Evolutionary conservation across 306 rosid species (phyloP).

Genomic region (Styphnolobium japonicum): DNA sequence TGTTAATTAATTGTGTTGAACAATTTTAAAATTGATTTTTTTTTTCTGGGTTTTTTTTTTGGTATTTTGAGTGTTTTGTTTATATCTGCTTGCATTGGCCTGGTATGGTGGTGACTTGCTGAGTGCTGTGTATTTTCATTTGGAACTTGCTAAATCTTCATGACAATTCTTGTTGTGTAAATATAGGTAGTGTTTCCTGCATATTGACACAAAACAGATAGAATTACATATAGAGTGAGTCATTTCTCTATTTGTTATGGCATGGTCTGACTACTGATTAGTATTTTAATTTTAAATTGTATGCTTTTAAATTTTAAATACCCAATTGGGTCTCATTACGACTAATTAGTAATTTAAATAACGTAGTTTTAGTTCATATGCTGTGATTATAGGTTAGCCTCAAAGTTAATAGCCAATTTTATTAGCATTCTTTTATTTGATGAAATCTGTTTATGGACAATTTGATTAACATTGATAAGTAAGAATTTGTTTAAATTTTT

Average conservation of each 20-base stretch:
- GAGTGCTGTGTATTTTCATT: background rate
- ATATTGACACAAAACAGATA: background rate
- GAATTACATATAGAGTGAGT: background rate
- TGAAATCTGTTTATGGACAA: background rate
- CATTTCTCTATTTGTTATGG: background rate
- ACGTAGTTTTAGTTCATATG: background rate
- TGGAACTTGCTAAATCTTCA: background rate
- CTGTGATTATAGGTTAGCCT: background rate
- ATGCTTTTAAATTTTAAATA: background rate
- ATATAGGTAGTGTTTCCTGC: background rate
- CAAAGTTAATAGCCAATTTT: too few species aligned
- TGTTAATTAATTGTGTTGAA: background rate
- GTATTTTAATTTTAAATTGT: background rate
- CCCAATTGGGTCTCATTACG: background rate
- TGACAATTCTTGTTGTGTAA: background rate
- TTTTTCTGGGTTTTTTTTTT: background rate
- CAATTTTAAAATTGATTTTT: background rate
- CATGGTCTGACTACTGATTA: background rate
- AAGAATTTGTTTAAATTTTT: too few species aligned
- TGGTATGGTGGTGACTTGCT: background rate
- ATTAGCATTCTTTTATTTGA: background rate
- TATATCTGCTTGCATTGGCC: background rate
- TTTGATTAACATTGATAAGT: slow-evolving; percentile 39
- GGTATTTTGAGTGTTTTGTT: background rate
- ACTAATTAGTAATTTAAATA: too few species aligned